These are phyloP conservation scores for Prunus davidiana DNA, from an alignment of 306 rosid genomes.

Conservation along the genomic window DNA sequence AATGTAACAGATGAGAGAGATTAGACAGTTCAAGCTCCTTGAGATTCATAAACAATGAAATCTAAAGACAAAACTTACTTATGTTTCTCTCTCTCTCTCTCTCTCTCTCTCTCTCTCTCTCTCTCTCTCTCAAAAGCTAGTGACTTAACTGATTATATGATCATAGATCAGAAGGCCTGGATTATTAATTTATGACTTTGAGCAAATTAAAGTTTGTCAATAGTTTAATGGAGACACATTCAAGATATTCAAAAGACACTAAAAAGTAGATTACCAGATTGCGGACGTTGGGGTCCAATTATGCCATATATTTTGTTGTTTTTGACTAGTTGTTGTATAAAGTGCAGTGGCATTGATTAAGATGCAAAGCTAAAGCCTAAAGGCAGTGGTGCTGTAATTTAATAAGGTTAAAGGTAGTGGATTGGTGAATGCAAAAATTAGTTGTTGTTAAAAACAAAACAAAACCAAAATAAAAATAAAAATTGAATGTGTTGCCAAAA, in stretches of 20 bases:
- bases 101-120: constrained; percentile 15
- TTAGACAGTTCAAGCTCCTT: constrained; percentile 29
- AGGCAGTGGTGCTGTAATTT: background rate
- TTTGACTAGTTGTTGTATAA: constrained; percentile 68
- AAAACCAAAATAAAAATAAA: no score
- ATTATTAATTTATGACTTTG: constrained; percentile 2
- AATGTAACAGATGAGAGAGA: constrained; percentile 25
- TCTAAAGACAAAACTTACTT: constrained; percentile 29
- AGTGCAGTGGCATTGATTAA: constrained; percentile 54
- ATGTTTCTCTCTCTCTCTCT: constrained; percentile 28
- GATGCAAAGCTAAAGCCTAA: constrained; percentile 71
- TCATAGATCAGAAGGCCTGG: constrained; percentile 9
- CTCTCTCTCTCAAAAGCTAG: constrained; percentile 10
- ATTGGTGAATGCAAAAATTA: constrained; percentile 16
- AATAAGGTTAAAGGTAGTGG: constrained; percentile 2
- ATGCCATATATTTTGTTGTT: constrained; percentile 22
- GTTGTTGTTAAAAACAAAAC: background rate
- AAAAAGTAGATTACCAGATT: constrained; percentile 23
- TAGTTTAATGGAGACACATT: constrained; percentile 5
- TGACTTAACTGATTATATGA: constrained; percentile 17
- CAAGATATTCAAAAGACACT: constrained; percentile 34
- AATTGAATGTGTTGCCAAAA: constrained; percentile 12
- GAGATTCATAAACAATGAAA: constrained; percentile 39
- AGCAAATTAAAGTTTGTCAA: background rate
- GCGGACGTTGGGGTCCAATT: constrained; percentile 42